A percentile compares a stretch with the other conserved stretches of the same genome.
Conservation (phyloP, 2,329 filamentous ascomycete species). For the Phyllosticta citribraziliensis region DNA sequence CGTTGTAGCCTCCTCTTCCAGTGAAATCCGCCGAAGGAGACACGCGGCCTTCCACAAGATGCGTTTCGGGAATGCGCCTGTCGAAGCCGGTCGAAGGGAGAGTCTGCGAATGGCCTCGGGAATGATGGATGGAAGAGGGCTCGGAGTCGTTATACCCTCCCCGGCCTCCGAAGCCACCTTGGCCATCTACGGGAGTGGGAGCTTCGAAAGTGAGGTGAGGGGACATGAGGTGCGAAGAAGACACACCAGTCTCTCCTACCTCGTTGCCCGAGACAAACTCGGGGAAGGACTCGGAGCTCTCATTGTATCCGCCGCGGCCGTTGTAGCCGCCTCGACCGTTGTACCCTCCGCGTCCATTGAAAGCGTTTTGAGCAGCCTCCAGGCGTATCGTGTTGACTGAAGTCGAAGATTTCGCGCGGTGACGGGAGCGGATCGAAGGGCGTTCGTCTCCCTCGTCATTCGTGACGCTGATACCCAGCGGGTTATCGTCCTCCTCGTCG, state of each 20-base stretch:
- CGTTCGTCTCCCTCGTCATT: conserved; percentile 3
- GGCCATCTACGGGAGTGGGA: conserved; percentile 8
- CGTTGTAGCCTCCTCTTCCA: conserved; percentile 21
- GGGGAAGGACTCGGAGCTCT: conserved; percentile 15
- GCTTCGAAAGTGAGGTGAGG: conserved; percentile 6
- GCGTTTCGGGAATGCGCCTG: conserved; percentile 1
- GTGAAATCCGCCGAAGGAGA: conserved; percentile 11
- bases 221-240: not conserved
- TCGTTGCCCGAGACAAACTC: conserved; percentile 4
- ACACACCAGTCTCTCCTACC: not conserved
- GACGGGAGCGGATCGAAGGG: conserved; percentile 4
- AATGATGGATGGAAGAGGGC: not conserved
- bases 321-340: conserved; percentile 26
- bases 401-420: conserved; percentile 5
- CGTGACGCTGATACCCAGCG: conserved; percentile 6
- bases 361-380: conserved; percentile 10
- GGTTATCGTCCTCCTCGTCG: not conserved
- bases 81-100: not conserved
- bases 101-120: not conserved
- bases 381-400: conserved; percentile 4
- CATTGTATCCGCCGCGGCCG: conserved; percentile 22
- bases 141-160: conserved; percentile 15
- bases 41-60: not conserved
- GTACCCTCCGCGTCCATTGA: conserved; percentile 19
- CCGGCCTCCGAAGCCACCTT: conserved; percentile 13